Percentiles rank a stretch among this genome's conserved stretches.
phyloP scores from a whole-genome alignment of 768 basidiomycete species.

The Leccinum sublutescens region DNA sequence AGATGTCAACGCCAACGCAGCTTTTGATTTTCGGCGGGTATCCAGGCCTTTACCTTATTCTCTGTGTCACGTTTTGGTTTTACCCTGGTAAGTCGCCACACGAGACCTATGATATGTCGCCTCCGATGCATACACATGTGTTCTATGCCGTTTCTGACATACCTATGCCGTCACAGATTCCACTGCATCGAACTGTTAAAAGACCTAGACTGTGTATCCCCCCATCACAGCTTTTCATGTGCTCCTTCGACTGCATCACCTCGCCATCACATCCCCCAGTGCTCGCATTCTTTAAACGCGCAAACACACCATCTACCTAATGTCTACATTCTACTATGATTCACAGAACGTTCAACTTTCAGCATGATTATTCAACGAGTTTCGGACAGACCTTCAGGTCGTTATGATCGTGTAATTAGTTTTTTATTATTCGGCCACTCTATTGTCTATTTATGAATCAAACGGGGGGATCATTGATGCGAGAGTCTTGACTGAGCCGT shows the following conservation, averaged over 20 bases:
- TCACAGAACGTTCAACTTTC: not conserved
- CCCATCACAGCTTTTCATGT: not conserved
- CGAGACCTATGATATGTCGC: not conserved
- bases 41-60: conserved; percentile 52
- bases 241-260: not conserved
- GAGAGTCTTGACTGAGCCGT: not conserved
- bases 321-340: not conserved
- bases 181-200: conserved; percentile 1
- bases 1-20: no score
- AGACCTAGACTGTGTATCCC: not conserved
- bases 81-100: conserved; percentile 41
- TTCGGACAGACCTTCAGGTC: not conserved
- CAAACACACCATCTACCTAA: not conserved
- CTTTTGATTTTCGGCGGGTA: not conserved
- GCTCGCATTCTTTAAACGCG: not conserved
- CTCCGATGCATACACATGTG: not conserved
- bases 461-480: not conserved
- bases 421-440: not conserved
- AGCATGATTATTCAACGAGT: not conserved
- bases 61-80: conserved; percentile 54
- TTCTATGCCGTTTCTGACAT: conserved; percentile 5
- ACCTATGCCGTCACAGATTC: not conserved
- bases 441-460: not conserved
- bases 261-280: not conserved
- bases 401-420: not conserved